Percentiles rank a stretch among this genome's conserved stretches.
These are phyloP conservation scores for Arabidopsis arenosa DNA, from an alignment of 345 rosid genomes.

Conservation along the genomic window DNA sequence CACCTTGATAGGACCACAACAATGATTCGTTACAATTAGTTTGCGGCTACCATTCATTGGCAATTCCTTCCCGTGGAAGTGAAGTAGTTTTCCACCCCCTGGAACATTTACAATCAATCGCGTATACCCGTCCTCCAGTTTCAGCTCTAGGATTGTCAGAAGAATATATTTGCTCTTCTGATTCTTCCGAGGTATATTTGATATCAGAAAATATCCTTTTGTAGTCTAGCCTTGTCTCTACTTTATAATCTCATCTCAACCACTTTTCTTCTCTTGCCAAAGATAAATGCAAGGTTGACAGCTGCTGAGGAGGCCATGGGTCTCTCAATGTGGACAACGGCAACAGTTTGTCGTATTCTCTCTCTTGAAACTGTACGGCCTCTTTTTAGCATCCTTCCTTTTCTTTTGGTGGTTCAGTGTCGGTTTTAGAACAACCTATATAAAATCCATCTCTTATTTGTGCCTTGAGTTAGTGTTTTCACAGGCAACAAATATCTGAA, in stretches of 20 bases:
- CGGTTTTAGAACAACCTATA: conserved; percentile 13
- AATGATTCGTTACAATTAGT: conserved; percentile 80
- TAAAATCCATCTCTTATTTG: conserved; percentile 22
- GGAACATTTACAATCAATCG: conserved; percentile 87
- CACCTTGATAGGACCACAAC: conserved; percentile 70
- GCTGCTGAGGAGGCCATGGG: conserved; percentile 94
- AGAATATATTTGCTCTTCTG: conserved; percentile 50
- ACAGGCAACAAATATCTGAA: conserved; percentile 8
- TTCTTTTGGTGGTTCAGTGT: conserved; percentile 24
- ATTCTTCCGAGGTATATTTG: conserved; percentile 71
- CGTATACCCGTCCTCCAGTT: conserved; percentile 67
- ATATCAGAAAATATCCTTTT: conserved; percentile 20
- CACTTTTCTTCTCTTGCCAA: conserved; percentile 42
- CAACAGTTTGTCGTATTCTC: conserved; percentile 90
- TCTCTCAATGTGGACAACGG: conserved; percentile 94
- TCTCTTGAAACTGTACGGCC: conserved; percentile 86
- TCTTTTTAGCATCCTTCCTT: conserved; percentile 38
- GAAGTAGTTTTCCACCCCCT: conserved; percentile 79
- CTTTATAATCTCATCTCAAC: conserved; percentile 30
- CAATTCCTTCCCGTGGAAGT: conserved; percentile 72
- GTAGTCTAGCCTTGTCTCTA: conserved; percentile 32
- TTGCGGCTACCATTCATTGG: conserved; percentile 81
- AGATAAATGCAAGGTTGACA: conserved; percentile 73
- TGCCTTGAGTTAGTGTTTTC: conserved; percentile 39
- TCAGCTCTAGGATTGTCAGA: conserved; percentile 64